These are phyloP conservation scores for Morella rubra DNA, from an alignment of 306 rosid genomes.

Conservation along the genomic window DNA sequence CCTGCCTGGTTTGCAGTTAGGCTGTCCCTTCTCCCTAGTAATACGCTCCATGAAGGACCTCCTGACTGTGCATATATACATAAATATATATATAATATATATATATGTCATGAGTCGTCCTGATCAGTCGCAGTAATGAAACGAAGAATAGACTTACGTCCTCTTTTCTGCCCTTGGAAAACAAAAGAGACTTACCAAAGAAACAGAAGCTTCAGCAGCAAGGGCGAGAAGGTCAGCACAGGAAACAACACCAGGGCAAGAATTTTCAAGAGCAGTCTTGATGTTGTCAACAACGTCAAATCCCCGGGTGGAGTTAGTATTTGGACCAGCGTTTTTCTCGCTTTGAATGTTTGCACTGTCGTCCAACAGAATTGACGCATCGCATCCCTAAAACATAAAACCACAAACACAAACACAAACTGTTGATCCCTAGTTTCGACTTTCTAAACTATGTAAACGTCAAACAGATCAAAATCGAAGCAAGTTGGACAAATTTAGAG, in stretches of 20 bases:
- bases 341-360: conserved; percentile 52
- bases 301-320: conserved; percentile 48
- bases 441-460: background rate
- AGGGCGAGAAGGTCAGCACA: conserved; percentile 79
- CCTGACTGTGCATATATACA: conserved; percentile 48
- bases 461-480: background rate
- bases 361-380: conserved; percentile 65
- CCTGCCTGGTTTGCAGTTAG: conserved; percentile 58
- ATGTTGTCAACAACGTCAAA: conserved; percentile 57
- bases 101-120: background rate
- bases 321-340: conserved; percentile 66
- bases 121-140: background rate
- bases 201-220: conserved; percentile 61
- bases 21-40: conserved; percentile 71
- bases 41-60: conserved; percentile 67
- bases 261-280: conserved; percentile 57
- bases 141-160: background rate
- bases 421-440: background rate
- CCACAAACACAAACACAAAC: background rate
- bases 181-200: conserved; percentile 39
- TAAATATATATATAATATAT: background rate
- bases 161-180: too few species aligned
- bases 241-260: conserved; percentile 61
- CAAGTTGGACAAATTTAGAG: background rate
- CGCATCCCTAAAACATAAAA: conserved; percentile 54